phyloP scores from a whole-genome alignment of 371 early-diverging fungal species.

The Haplosporangium sp. region DNA sequence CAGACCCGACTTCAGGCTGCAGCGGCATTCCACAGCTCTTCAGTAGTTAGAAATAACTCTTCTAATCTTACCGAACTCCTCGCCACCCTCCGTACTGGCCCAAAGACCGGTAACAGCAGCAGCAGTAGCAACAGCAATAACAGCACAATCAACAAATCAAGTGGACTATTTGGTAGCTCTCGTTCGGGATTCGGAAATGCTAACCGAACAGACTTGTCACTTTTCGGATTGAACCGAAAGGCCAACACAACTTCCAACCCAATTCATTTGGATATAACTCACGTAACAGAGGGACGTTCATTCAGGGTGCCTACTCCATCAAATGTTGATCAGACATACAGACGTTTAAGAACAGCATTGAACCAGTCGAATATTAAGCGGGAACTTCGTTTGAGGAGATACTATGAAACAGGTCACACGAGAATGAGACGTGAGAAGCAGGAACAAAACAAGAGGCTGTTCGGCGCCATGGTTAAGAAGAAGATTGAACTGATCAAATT shows the following conservation, averaged over 20 bases:
- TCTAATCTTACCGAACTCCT: conserved; percentile 14
- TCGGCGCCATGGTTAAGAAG: conserved; percentile 54
- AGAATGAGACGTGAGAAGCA: conserved; percentile 52
- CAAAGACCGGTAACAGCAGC: conserved; percentile 5
- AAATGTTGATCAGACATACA: conserved; percentile 37
- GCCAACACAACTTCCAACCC: conserved; percentile 54
- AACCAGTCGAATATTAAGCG: conserved; percentile 55
- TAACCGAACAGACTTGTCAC: conserved; percentile 11
- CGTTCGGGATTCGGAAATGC: background rate
- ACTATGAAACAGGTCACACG: conserved; percentile 41
- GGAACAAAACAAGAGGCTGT: conserved; percentile 53
- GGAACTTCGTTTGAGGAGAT: conserved; percentile 43
- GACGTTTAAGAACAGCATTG: conserved; percentile 29
- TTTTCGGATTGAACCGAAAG: conserved; percentile 27
- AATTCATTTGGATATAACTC: conserved; percentile 42
- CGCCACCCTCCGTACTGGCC: background rate
- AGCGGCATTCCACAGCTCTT: conserved; percentile 35
- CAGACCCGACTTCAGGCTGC: conserved; percentile 21
- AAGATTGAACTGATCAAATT: conserved; percentile 55
- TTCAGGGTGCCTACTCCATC: conserved; percentile 29
- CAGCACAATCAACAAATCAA: background rate
- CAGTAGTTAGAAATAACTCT: conserved; percentile 9
- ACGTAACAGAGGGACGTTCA: conserved; percentile 46
- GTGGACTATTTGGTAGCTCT: conserved; percentile 15
- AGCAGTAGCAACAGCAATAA: conserved; percentile 15